phyloP scores from a whole-genome alignment of 106 monocot genomes.

The Posidonia australis region DNA sequence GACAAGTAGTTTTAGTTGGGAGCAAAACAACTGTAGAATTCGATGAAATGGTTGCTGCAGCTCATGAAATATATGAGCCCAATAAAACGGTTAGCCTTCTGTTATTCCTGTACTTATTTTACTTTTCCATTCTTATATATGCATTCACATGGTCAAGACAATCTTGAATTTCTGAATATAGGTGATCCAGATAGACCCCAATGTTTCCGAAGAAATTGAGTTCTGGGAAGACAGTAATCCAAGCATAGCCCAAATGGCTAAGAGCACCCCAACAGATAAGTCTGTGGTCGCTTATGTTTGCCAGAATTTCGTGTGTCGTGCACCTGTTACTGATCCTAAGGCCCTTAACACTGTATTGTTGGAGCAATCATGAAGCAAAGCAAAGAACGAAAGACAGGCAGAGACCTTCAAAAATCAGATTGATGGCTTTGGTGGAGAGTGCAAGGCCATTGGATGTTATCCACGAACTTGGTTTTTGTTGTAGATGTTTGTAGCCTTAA shows the following conservation, averaged over 20 bases:
- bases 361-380: neutral
- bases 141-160: neutral
- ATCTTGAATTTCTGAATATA: conserved; percentile 11
- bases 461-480: too few species aligned
- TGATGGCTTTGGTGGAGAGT: too few species aligned
- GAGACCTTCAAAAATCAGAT: too few species aligned
- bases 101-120: neutral
- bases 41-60: conserved; percentile 42
- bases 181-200: conserved; percentile 84
- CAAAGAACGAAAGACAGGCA: too few species aligned
- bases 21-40: conserved; percentile 44
- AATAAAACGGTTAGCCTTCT: conserved; percentile 57
- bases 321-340: conserved; percentile 39
- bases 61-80: conserved; percentile 54
- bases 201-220: conserved; percentile 48
- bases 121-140: neutral
- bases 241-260: conserved; percentile 55
- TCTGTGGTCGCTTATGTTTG: conserved; percentile 53
- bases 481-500: too few species aligned
- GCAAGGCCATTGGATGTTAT: too few species aligned
- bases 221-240: conserved; percentile 63
- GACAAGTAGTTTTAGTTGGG: conserved; percentile 70
- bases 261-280: conserved; percentile 22
- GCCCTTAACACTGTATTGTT: conserved; percentile 27
- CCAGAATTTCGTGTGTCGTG: conserved; percentile 64